Evolutionary conservation across 768 basidiomycete genomes (phyloP), one percentile per base, ranked within the genome.

Genomic region (Serpula lacrymans): DNA sequence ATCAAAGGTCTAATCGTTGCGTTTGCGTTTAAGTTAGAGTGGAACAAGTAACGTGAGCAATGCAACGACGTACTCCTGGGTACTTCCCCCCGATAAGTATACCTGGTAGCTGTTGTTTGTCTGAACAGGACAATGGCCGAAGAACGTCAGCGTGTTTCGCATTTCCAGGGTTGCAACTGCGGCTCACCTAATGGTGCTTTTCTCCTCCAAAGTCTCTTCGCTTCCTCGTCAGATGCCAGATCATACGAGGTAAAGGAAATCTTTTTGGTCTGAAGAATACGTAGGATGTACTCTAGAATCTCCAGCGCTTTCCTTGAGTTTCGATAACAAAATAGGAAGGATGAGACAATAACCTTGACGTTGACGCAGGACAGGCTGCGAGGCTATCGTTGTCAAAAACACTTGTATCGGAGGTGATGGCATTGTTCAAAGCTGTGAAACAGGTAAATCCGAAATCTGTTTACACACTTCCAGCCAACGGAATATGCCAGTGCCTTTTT

Each of bases 381-480:
- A 87, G 2, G 83, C 84, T 48, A 92, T 91, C 12, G 90, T 92
- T n/a, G 90, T 92, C 40, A 91, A 73, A 59, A 88, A 91, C 28
- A 65, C 57, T 52, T 85, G 78, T 44, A 92, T 82, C 6, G 89
- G 89, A 5, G 89, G 89, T n/a, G 88, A 78, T 39, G 82, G 72
- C 84, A 87, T 88, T n/a, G n/a, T n/a, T n/a, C n/a, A n/a, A n/a
- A n/a, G n/a, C n/a, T n/a, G n/a, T n/a, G 13, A 34, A 10, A 10
- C 12, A 34, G 20, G 12, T 34, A 17, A 10, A 13, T 18, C 33
- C n/a, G n/a, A n/a, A n/a, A n/a, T n/a, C n/a, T n/a, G n/a, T n/a
- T n/a, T n/a, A n/a, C n/a, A n/a, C n/a, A n/a, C n/a, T n/a, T n/a
- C n/a, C n/a, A n/a, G n/a, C n/a, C n/a, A n/a, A n/a, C n/a, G n/a